Percentiles rank a stretch among this genome's conserved stretches.
phyloP scores from a whole-genome alignment of 1,139 yeast species.

The Candida labiduridarum region DNA sequence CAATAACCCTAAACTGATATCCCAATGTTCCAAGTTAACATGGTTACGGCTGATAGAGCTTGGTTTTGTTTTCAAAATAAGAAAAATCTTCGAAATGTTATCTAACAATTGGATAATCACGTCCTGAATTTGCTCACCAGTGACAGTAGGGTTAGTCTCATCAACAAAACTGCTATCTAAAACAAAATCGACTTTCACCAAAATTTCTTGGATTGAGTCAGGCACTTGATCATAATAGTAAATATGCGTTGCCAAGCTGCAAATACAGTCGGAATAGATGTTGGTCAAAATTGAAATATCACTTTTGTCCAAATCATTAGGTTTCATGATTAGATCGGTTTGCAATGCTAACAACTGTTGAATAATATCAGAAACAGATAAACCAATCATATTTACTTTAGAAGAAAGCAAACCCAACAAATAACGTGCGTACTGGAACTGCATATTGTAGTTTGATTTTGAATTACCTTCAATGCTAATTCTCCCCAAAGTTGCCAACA shows the following conservation, averaged over 20 bases:
- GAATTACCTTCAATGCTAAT: constrained; percentile 23
- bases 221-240: constrained; percentile 79
- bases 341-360: constrained; percentile 66
- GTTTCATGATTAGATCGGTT: constrained; percentile 42
- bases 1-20: constrained; percentile 37
- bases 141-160: constrained; percentile 11
- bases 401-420: constrained; percentile 67
- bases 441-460: constrained; percentile 34
- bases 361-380: constrained; percentile 83
- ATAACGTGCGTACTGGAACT: constrained; percentile 52
- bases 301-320: constrained; percentile 22
- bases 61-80: constrained; percentile 29
- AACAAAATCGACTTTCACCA: constrained; percentile 40
- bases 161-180: constrained; percentile 26
- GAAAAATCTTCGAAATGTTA: constrained; percentile 37
- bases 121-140: constrained; percentile 22
- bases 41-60: constrained; percentile 42
- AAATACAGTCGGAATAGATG: constrained; percentile 51
- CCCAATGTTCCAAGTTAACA: constrained; percentile 49
- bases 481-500: constrained; percentile 35
- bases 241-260: constrained; percentile 67
- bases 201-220: constrained; percentile 68
- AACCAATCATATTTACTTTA: constrained; percentile 81
- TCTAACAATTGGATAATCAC: constrained; percentile 35
- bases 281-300: constrained; percentile 30